Percentiles rank a stretch among this genome's conserved stretches.
These are phyloP conservation scores for Lactarius akahatsu DNA, from an alignment of 768 basidiomycete species.

Conservation along the genomic window DNA sequence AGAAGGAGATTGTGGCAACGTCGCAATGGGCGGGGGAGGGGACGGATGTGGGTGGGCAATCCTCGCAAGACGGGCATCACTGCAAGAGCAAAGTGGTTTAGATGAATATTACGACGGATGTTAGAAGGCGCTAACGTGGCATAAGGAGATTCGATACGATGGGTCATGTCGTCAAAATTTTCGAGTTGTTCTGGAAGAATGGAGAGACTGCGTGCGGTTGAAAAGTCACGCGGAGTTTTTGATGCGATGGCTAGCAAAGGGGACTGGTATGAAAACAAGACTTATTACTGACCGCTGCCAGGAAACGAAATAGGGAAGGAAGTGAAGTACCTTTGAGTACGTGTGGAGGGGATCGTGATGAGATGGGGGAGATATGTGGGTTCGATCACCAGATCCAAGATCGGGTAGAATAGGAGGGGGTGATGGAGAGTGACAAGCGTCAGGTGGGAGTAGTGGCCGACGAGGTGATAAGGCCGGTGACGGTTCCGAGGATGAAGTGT, in stretches of 20 bases:
- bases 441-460: slow-evolving; percentile 7
- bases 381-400: slow-evolving; percentile 26
- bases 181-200: slow-evolving; percentile 26
- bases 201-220: slow-evolving; percentile 10
- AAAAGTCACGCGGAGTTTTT: slow-evolving; percentile 1
- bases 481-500: slow-evolving; percentile 16
- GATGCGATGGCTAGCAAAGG: slow-evolving; percentile 5
- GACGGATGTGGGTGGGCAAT: slow-evolving; percentile 39
- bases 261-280: slow-evolving; percentile 1
- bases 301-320: not conserved
- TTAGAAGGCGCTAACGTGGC: slow-evolving; percentile 32
- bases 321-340: slow-evolving; percentile 17
- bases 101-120: slow-evolving; percentile 24
- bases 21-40: slow-evolving; percentile 48
- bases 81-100: slow-evolving; percentile 36
- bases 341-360: slow-evolving; percentile 20
- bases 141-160: slow-evolving; percentile 44
- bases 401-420: slow-evolving; percentile 21
- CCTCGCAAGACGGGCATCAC: slow-evolving; percentile 45
- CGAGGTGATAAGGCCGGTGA: slow-evolving; percentile 21
- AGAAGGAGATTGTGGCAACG: slow-evolving; percentile 58
- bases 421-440: slow-evolving; percentile 19
- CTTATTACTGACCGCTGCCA: not conserved
- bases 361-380: slow-evolving; percentile 19
- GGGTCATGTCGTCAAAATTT: slow-evolving; percentile 45